Conservation (phyloP, 129 eudicot species). For the Tagetes patula region DNA sequence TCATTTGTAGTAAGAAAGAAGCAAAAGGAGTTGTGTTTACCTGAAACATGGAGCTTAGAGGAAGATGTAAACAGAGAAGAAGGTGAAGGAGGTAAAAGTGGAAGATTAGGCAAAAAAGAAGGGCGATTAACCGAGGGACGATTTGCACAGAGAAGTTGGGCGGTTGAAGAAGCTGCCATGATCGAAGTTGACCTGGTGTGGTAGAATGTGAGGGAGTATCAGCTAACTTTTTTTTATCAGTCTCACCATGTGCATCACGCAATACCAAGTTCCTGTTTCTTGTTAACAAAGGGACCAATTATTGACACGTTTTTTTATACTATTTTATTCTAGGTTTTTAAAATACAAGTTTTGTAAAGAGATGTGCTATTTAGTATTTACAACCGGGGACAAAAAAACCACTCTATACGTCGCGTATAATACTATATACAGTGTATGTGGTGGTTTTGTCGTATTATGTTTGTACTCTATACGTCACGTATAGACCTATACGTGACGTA, state of each 20-base stretch:
- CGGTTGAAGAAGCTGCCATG: constrained; percentile 27
- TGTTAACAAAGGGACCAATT: not conserved
- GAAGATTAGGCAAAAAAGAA: constrained; percentile 12
- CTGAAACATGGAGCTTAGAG: constrained; percentile 29
- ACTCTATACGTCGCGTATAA: too few relatives aligned
- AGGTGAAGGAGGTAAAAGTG: constrained; percentile 21
- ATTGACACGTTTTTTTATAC: constrained; percentile 21
- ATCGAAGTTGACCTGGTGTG: constrained; percentile 34
- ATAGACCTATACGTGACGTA: too few relatives aligned
- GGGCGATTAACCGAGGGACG: constrained; percentile 23
- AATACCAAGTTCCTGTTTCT: not conserved
- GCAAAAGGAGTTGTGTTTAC: constrained; percentile 14
- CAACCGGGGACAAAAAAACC: too few relatives aligned
- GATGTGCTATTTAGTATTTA: too few relatives aligned
- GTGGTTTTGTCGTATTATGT: too few relatives aligned
- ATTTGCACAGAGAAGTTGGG: constrained; percentile 15
- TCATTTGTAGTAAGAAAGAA: not conserved
- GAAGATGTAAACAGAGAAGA: constrained; percentile 15
- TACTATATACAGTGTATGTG: too few relatives aligned
- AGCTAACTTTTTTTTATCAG: not conserved
- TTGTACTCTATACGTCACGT: too few relatives aligned
- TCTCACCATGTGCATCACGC: constrained; percentile 28
- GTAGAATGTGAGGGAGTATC: not conserved
- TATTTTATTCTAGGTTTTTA: too few relatives aligned
- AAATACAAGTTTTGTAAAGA: too few relatives aligned